phyloP scores from a whole-genome alignment of 2,329 filamentous ascomycete genomes.

The Paecilomyces sp. region DNA sequence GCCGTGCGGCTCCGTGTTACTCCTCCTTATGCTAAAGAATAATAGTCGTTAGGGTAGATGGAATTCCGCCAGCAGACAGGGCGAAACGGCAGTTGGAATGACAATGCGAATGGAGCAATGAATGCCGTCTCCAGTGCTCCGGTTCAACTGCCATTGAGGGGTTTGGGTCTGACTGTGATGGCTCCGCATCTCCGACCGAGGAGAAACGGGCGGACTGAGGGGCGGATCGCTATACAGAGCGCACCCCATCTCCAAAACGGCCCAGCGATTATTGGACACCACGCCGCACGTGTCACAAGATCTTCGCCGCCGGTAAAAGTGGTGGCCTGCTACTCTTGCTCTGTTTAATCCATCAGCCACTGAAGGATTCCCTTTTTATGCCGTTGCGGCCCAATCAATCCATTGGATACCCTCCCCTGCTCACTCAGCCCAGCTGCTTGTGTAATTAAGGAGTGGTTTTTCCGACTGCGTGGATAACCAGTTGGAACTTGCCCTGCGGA shows the following conservation, averaged over 20 bases:
- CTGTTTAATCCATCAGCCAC: background rate
- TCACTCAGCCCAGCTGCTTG: background rate
- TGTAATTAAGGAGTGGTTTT: background rate
- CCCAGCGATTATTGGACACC: background rate
- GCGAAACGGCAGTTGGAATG: background rate
- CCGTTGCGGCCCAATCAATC: background rate
- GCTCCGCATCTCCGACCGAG: background rate
- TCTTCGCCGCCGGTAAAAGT: background rate
- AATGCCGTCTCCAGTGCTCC: background rate
- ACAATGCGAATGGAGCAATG: background rate
- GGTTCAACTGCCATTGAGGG: background rate
- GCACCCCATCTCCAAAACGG: background rate
- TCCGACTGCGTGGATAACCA: background rate
- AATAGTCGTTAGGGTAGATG: background rate
- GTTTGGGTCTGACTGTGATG: background rate
- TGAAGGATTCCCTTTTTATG: background rate
- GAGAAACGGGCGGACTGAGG: background rate
- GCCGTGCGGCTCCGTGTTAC: background rate
- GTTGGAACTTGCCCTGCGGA: background rate
- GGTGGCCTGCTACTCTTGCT: background rate
- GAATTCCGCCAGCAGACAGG: background rate
- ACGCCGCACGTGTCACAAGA: background rate
- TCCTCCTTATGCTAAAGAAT: background rate
- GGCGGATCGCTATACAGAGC: background rate
- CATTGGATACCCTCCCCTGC: background rate